Evolutionary conservation across 2,329 filamentous ascomycete species (phyloP).

Genomic region (Fusarium chlamydosporum): DNA sequence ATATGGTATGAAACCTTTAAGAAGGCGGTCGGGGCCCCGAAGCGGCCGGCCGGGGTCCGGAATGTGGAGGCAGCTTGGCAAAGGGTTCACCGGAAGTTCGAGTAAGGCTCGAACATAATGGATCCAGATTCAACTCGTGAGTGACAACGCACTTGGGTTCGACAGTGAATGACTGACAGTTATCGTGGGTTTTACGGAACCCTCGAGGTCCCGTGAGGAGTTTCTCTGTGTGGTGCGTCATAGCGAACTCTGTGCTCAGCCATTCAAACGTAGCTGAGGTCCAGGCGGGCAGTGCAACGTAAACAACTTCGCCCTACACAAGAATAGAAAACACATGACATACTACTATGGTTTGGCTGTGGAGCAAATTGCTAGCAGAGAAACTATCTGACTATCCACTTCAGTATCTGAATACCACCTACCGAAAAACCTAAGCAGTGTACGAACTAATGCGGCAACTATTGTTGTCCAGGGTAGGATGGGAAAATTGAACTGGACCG

Average conservation of each 20-base stretch:
- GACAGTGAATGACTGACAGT: conserved; percentile 6
- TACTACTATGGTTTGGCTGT: neutral
- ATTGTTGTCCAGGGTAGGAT: conserved; percentile 11
- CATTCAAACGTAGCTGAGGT: conserved; percentile 19
- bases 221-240: conserved; percentile 17
- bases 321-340: conserved; percentile 7
- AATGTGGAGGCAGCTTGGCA: conserved; percentile 24
- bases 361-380: neutral
- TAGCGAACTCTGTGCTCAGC: conserved; percentile 23
- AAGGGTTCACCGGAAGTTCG: conserved; percentile 22
- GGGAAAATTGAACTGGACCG: neutral
- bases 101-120: conserved; percentile 7
- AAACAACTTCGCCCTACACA: conserved; percentile 17
- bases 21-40: conserved; percentile 21
- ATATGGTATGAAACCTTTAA: conserved; percentile 10
- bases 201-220: conserved; percentile 15
- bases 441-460: neutral
- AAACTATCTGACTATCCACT: neutral
- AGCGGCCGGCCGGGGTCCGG: conserved; percentile 28
- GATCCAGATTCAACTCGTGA: conserved; percentile 2
- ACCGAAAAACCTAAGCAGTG: neutral
- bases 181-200: conserved; percentile 7
- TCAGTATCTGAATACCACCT: neutral
- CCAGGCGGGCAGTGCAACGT: conserved; percentile 34
- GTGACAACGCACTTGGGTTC: conserved; percentile 3